Evolutionary conservation across 257 asterid genomes (phyloP).

Genomic region (Nicotiana otophora): DNA sequence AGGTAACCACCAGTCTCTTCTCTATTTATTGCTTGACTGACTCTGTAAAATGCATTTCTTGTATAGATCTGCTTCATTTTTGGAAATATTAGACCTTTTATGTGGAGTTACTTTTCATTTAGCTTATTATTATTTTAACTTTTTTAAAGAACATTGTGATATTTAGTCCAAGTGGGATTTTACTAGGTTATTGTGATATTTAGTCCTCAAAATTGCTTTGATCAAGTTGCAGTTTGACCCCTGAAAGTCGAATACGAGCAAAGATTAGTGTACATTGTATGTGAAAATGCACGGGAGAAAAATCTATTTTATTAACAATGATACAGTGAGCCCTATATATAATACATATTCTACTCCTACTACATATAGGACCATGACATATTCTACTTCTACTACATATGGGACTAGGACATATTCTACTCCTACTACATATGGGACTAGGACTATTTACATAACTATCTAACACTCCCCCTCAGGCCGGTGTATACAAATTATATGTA

Average conservation of each 20-base stretch:
- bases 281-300: too few species aligned
- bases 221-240: not conserved
- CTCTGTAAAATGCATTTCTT: not conserved
- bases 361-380: too few species aligned
- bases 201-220: not conserved
- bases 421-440: too few species aligned
- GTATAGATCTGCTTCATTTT: not conserved
- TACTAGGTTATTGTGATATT: not conserved
- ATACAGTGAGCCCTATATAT: too few species aligned
- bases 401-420: too few species aligned
- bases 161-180: not conserved
- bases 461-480: too few species aligned
- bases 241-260: not conserved
- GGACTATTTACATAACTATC: too few species aligned
- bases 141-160: not conserved
- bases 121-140: not conserved
- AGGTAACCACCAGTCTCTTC: constrained; percentile 37
- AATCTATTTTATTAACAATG: too few species aligned
- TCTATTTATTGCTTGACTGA: not conserved
- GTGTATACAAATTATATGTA: too few species aligned
- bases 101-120: not conserved
- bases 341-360: too few species aligned
- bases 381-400: too few species aligned
- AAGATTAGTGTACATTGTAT: not conserved
- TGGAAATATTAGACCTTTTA: not conserved